Evolutionary conservation across 1,284 basidiomycete genomes (phyloP).

Genomic region (Hypsizygus ulmarius): DNA sequence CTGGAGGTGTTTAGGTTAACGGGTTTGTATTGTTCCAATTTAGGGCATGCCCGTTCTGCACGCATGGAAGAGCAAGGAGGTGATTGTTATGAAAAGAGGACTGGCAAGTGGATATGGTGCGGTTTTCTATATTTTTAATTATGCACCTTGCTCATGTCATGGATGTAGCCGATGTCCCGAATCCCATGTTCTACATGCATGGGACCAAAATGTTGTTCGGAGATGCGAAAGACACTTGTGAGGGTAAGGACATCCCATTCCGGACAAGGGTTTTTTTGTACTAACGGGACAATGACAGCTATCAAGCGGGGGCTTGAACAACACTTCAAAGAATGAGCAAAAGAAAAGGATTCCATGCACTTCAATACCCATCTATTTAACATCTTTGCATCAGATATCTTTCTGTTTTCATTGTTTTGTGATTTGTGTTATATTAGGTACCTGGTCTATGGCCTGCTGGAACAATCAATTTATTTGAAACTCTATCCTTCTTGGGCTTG

Average conservation of each 20-base stretch:
- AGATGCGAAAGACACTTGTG: constrained; percentile 83
- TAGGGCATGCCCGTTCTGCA: constrained; percentile 85
- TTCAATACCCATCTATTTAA: constrained; percentile 1
- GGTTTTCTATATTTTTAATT: constrained; percentile 18
- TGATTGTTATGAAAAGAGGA: constrained; percentile 87
- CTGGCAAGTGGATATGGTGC: constrained; percentile 80
- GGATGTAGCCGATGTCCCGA: constrained; percentile 74
- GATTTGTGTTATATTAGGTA: neutral
- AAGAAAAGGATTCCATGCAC: constrained; percentile 1
- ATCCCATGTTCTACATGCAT: constrained; percentile 88
- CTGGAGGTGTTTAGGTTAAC: neutral
- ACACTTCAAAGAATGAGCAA: constrained; percentile 24
- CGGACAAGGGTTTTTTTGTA: neutral
- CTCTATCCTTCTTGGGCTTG: neutral
- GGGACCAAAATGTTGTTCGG: constrained; percentile 88
- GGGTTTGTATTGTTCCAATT: neutral
- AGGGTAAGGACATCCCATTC: constrained; percentile 47
- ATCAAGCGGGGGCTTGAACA: constrained; percentile 56
- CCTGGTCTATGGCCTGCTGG: neutral
- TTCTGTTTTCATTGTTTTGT: constrained; percentile 2
- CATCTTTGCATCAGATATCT: constrained; percentile 1
- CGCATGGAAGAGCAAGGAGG: constrained; percentile 88
- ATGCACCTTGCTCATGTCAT: constrained; percentile 10
- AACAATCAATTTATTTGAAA: neutral
- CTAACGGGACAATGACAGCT: constrained; percentile 32